Conservation (phyloP, 2,329 filamentous ascomycete species). For the Harringtonia aguacate region DNA sequence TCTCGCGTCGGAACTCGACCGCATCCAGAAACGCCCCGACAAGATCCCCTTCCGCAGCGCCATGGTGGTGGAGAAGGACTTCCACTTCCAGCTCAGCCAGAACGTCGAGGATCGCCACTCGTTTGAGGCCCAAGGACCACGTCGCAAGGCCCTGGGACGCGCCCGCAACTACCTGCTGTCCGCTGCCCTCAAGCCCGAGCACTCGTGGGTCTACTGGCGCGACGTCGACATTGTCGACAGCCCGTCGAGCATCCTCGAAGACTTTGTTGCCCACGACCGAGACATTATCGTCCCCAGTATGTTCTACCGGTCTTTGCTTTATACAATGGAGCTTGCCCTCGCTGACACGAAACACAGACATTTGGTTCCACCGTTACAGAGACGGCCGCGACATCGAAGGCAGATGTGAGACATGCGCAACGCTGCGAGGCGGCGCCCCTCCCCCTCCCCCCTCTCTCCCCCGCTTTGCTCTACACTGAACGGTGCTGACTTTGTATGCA, state of each 20-base stretch:
- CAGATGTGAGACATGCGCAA: slow-evolving; percentile 54
- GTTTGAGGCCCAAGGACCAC: slow-evolving; percentile 78
- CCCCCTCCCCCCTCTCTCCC: background rate
- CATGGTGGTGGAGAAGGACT: slow-evolving; percentile 83
- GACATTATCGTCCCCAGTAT: slow-evolving; percentile 92
- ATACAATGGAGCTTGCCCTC: background rate
- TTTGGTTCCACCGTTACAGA: slow-evolving; percentile 92
- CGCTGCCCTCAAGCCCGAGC: slow-evolving; percentile 77
- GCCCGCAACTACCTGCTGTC: slow-evolving; percentile 88
- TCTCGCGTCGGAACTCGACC: slow-evolving; percentile 72
- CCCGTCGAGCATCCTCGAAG: slow-evolving; percentile 77
- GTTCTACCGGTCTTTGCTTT: slow-evolving; percentile 19
- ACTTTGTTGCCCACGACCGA: slow-evolving; percentile 87
- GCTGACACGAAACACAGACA: slow-evolving; percentile 45
- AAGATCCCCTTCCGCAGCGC: slow-evolving; percentile 78
- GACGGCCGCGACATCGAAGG: slow-evolving; percentile 83
- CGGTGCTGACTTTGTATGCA: slow-evolving; percentile 22
- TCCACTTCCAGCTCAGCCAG: slow-evolving; percentile 65
- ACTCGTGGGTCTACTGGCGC: slow-evolving; percentile 98
- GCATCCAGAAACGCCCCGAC: slow-evolving; percentile 73
- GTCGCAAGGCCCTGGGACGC: slow-evolving; percentile 79
- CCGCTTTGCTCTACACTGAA: slow-evolving; percentile 10
- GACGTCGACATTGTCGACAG: slow-evolving; percentile 95
- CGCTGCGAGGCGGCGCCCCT: too few relatives aligned
- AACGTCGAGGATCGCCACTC: slow-evolving; percentile 73